Evolutionary conservation across 2,329 filamentous ascomycete species (phyloP), one percentile per base, ranked within the genome.

Genomic region (Orbilia blumenaviensis): DNA sequence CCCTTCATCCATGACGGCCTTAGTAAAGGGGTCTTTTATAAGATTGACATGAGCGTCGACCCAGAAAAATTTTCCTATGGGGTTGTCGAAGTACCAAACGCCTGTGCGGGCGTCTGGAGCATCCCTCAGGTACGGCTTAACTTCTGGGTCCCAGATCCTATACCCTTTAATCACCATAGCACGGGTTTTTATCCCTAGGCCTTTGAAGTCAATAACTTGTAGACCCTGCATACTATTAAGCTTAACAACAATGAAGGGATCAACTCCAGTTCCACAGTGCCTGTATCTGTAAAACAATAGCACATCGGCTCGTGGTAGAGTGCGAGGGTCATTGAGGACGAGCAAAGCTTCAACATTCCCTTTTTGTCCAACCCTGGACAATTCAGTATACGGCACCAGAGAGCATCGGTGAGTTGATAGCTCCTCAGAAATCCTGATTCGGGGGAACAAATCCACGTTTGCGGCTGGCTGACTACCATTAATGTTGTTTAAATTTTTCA

Each of bases 81-180:
- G 52, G n/a, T 58, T 16, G 32, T 58, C 14, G 9, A 38, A 23
- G 7, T 38, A 58, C 52, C 52, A 58, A 34, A 58, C 52, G 52
- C 25, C 52, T 18, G 32, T 58, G n/a, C 21, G 5, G 9, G 23
- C 6, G 10, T 18, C 52, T 2, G 18, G 52, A 23, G 21, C 18
- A 16, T 58, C 27, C 12, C 9, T 1, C 29, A 58, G 16, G 9
- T 38, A 58, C 29, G 52, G 52, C 32, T 27, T n/a, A 16, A 21
- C 10, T 21, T 4, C 4, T 2, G 12, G 27, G 29, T 34, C 29
- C 6, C 14, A 4, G 3, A 41, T 10, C 9, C 5, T 6, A 41
- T n/a, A 41, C n/a, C 36, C 36, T 41, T n/a, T 10, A 41, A n/a
- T 41, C 9, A n/a, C 36, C 2, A 14, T 5, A 16, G 36, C 12